A percentile compares a stretch with the other conserved stretches of the same genome.
These are phyloP conservation scores for Geotrichum klebahnii DNA, from an alignment of 1,139 yeast genomes.

Conservation along the genomic window DNA sequence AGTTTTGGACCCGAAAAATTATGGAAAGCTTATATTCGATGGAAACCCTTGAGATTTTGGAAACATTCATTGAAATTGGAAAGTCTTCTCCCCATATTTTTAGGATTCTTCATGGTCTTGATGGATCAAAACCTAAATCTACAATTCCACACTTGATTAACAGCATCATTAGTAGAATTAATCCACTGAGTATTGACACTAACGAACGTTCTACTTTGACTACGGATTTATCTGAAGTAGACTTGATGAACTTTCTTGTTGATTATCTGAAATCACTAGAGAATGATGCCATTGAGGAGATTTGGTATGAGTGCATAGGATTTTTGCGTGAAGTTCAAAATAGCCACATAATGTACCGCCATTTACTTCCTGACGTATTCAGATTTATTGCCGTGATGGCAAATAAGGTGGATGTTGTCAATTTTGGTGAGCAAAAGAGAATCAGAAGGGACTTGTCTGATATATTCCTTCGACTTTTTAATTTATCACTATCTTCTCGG, in stretches of 20 bases:
- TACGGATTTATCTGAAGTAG: slow-evolving; percentile 43
- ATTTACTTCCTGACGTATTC: slow-evolving; percentile 51
- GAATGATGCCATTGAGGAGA: slow-evolving; percentile 69
- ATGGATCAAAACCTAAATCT: slow-evolving; percentile 75
- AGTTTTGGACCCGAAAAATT: slow-evolving; percentile 64
- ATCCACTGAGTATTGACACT: slow-evolving; percentile 37
- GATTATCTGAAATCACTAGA: slow-evolving; percentile 63
- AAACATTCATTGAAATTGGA: slow-evolving; percentile 49
- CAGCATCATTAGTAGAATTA: slow-evolving; percentile 49
- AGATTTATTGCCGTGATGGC: slow-evolving; percentile 51
- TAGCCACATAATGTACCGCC: slow-evolving; percentile 49
- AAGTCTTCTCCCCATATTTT: slow-evolving; percentile 36
- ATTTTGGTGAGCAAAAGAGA: slow-evolving; percentile 59
- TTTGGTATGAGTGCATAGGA: slow-evolving; percentile 55
- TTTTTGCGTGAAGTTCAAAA: slow-evolving; percentile 58
- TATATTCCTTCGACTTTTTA: slow-evolving; percentile 53
- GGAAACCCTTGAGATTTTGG: slow-evolving; percentile 73
- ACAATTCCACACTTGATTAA: slow-evolving; percentile 67
- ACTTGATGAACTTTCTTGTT: slow-evolving; percentile 51
- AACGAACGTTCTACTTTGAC: slow-evolving; percentile 45
- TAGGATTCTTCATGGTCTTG: slow-evolving; percentile 68
- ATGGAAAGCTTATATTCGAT: slow-evolving; percentile 62
- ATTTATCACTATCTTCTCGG: slow-evolving; percentile 40
- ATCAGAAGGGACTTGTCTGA: slow-evolving; percentile 66
- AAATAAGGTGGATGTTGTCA: slow-evolving; percentile 52